Conservation (phyloP, 1,284 basidiomycete genomes). For the Cryptococcus sp. region DNA sequence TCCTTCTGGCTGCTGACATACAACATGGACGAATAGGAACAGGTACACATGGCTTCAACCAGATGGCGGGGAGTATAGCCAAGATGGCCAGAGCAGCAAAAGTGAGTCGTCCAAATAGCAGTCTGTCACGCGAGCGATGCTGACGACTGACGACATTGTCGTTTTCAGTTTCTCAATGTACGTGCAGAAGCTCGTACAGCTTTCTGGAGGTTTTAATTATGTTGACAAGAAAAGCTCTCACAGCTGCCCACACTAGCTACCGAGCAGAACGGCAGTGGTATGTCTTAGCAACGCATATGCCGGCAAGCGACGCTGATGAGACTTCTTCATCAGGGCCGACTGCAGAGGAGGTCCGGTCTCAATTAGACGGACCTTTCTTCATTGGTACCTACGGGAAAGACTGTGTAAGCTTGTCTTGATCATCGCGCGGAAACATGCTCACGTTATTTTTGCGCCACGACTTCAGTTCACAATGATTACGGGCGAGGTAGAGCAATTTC, state of each 20-base stretch:
- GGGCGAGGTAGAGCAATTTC: constrained; percentile 62
- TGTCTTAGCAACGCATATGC: constrained; percentile 53
- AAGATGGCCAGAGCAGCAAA: constrained; percentile 77
- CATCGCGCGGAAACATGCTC: too few species aligned
- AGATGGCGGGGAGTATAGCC: constrained; percentile 65
- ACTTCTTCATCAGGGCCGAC: background rate
- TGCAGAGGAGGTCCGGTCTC: background rate
- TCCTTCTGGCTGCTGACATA: too few species aligned
- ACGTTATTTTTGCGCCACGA: too few species aligned
- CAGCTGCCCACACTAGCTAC: constrained; percentile 74
- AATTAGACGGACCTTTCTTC: constrained; percentile 36
- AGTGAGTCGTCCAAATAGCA: constrained; percentile 49
- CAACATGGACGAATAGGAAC: constrained; percentile 13
- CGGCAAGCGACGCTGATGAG: background rate
- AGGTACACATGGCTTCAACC: constrained; percentile 66
- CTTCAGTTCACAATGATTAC: constrained; percentile 76
- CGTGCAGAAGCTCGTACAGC: too few species aligned
- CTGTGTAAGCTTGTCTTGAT: background rate
- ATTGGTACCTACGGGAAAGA: constrained; percentile 57
- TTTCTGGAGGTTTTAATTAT: background rate
- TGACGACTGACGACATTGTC: background rate
- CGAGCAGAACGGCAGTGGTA: constrained; percentile 79
- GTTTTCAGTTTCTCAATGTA: constrained; percentile 12
- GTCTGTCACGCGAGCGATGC: background rate
- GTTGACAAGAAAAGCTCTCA: constrained; percentile 55